Evolutionary conservation across 768 basidiomycete genomes (phyloP).

Genomic region (Crassisporium funariophilum): DNA sequence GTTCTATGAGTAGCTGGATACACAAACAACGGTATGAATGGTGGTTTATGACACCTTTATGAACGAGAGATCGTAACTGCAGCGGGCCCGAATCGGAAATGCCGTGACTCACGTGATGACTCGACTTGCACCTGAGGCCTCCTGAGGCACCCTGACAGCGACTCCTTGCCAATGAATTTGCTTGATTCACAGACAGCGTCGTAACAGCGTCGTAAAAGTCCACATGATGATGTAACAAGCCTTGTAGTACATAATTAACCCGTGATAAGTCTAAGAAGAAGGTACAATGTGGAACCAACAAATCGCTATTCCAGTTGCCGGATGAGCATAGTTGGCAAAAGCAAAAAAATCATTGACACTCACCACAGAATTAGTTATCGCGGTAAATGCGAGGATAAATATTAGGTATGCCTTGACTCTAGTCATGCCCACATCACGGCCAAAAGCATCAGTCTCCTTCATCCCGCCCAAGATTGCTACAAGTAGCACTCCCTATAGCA

Average conservation of each 20-base stretch:
- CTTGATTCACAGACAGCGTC: no score
- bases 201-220: neutral
- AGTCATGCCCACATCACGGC: slow-evolving; percentile 43
- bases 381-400: slow-evolving; percentile 81
- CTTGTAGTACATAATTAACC: no score
- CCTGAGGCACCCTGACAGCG: no score
- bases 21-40: no score
- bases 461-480: slow-evolving; percentile 67
- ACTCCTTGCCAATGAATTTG: no score
- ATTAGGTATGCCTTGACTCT: slow-evolving; percentile 76
- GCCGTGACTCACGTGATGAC: slow-evolving; percentile 17
- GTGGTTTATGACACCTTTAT: no score
- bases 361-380: slow-evolving; percentile 70
- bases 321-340: neutral
- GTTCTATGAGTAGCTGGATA: no score
- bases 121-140: neutral
- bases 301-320: slow-evolving; percentile 24
- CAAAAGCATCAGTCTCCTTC: slow-evolving; percentile 62
- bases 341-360: slow-evolving; percentile 16
- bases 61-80: neutral
- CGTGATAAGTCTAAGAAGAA: slow-evolving; percentile 33
- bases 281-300: slow-evolving; percentile 34
- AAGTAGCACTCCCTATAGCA: slow-evolving; percentile 64
- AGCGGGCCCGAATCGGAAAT: slow-evolving; percentile 5
- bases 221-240: neutral